Evolutionary conservation across 169 alveolate species (phyloP).

Genomic region (Babesia ovata): DNA sequence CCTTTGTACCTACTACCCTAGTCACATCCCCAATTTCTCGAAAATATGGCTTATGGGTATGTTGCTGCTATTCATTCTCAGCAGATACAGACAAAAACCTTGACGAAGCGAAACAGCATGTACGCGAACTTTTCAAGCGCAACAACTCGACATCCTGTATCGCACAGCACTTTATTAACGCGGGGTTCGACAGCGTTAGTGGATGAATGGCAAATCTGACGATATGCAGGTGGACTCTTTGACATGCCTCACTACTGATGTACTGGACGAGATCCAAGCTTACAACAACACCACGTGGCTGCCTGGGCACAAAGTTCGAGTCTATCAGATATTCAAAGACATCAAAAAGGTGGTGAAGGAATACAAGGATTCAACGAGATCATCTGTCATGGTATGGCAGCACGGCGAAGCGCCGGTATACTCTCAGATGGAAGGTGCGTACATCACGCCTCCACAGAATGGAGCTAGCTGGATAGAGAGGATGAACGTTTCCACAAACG

Average conservation of each 20-base stretch:
- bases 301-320: constrained; percentile 89
- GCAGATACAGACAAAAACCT: constrained; percentile 78
- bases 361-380: constrained; percentile 50
- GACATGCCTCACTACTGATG: constrained; percentile 79
- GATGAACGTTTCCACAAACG: background rate
- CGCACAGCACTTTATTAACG: constrained; percentile 86
- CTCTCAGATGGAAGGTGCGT: constrained; percentile 3
- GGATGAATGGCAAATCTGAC: no score
- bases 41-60: constrained; percentile 64
- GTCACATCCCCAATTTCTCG: constrained; percentile 59
- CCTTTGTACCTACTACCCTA: constrained; percentile 69
- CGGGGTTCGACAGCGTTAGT: constrained; percentile 87
- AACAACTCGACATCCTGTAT: constrained; percentile 84
- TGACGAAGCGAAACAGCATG: constrained; percentile 81
- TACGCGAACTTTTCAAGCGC: constrained; percentile 82
- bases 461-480: background rate
- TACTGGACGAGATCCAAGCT: constrained; percentile 86
- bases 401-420: constrained; percentile 6
- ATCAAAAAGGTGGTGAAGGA: constrained; percentile 58
- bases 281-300: constrained; percentile 85
- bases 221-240: constrained; percentile 74
- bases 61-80: background rate
- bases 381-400: background rate
- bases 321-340: constrained; percentile 66
- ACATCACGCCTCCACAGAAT: background rate